Percentiles rank a stretch among this genome's conserved stretches.
Evolutionary conservation across 192 early-diverging fungal species (phyloP).

Genomic region (Coemansia sp.): DNA sequence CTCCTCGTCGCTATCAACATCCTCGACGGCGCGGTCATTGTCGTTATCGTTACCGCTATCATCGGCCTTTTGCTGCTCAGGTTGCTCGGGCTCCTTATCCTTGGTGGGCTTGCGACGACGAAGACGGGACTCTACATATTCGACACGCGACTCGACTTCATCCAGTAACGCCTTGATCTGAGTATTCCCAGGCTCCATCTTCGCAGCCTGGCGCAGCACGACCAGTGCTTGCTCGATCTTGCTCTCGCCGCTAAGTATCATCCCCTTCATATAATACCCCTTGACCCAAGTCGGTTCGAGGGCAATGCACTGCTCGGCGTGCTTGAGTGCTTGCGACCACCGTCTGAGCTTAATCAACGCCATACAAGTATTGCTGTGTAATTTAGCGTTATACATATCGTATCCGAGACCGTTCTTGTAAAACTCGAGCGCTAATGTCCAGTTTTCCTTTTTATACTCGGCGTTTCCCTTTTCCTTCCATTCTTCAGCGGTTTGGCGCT

Average conservation of each 20-base stretch:
- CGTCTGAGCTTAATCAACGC: constrained; percentile 49
- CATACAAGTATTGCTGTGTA: constrained; percentile 57
- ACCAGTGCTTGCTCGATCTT: constrained; percentile 46
- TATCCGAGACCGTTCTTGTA: constrained; percentile 51
- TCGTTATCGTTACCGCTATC: constrained; percentile 35
- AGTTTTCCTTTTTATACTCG: constrained; percentile 52
- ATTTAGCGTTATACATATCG: constrained; percentile 53
- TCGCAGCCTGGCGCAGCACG: constrained; percentile 33
- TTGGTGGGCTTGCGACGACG: constrained; percentile 38
- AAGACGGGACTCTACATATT: constrained; percentile 49
- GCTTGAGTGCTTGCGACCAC: constrained; percentile 53
- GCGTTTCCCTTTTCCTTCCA: constrained; percentile 56
- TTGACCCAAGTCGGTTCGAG: constrained; percentile 56
- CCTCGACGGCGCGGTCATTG: constrained; percentile 24
- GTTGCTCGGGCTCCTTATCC: constrained; percentile 4
- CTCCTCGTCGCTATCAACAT: constrained; percentile 56
- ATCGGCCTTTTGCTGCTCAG: constrained; percentile 5
- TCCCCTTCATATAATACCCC: constrained; percentile 56
- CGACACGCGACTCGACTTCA: constrained; percentile 49
- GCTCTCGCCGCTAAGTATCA: constrained; percentile 51
- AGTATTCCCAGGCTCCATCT: constrained; percentile 41
- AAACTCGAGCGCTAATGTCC: constrained; percentile 44
- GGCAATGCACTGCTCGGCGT: constrained; percentile 58
- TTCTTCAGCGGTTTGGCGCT: constrained; percentile 36
- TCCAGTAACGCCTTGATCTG: constrained; percentile 43